Evolutionary conservation across 805 yeast genomes (phyloP).

Genomic region (Saccharomycopsis babjevae): DNA sequence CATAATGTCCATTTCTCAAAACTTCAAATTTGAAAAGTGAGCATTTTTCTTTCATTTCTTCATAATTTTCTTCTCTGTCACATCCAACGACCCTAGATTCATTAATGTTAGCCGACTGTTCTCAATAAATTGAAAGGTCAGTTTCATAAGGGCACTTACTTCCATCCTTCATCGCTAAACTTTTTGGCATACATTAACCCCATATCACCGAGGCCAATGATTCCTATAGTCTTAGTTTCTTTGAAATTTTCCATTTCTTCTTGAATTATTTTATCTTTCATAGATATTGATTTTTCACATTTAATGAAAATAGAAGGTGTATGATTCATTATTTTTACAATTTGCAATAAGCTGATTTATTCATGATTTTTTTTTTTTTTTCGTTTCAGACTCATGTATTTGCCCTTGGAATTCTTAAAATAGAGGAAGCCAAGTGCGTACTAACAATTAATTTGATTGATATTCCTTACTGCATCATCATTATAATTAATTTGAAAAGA

Average conservation of each 20-base stretch:
- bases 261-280: background rate
- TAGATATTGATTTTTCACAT: background rate
- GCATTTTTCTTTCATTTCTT: slow-evolving; percentile 33
- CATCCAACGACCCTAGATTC: slow-evolving; percentile 62
- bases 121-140: background rate
- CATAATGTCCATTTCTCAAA: slow-evolving; percentile 71
- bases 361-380: too few species aligned
- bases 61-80: slow-evolving; percentile 62
- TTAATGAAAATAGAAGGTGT: too few species aligned
- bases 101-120: background rate
- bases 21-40: slow-evolving; percentile 40
- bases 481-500: too few species aligned
- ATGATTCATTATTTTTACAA: too few species aligned
- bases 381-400: too few species aligned
- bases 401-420: too few species aligned
- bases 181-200: slow-evolving; percentile 77
- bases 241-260: slow-evolving; percentile 19
- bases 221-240: slow-evolving; percentile 55
- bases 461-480: too few species aligned
- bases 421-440: too few species aligned
- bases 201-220: slow-evolving; percentile 97
- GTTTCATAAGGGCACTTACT: slow-evolving; percentile 20
- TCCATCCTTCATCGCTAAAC: slow-evolving; percentile 79
- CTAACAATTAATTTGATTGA: too few species aligned
- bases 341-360: too few species aligned